Evolutionary conservation across 345 rosid species (phyloP).

Genomic region (Moricandia moricandioides): DNA sequence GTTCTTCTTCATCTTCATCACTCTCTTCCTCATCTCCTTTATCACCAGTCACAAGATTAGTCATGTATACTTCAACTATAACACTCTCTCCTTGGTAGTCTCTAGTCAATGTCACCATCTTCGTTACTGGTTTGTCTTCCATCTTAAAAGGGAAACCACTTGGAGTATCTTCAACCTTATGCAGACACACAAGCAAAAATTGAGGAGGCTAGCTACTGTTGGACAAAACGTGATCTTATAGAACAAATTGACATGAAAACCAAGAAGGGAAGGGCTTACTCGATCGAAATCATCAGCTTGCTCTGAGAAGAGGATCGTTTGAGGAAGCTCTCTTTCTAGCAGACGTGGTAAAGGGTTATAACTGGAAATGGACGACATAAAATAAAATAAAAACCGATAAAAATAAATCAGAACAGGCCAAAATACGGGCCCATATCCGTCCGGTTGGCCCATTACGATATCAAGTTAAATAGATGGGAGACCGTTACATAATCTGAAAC

Average conservation of each 20-base stretch:
- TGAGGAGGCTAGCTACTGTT: no score
- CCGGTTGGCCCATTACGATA: not conserved
- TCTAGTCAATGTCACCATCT: constrained; percentile 55
- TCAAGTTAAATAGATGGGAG: not conserved
- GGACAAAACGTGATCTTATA: no score
- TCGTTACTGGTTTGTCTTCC: constrained; percentile 67
- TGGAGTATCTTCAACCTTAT: constrained; percentile 67
- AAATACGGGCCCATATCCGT: not conserved
- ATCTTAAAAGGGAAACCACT: constrained; percentile 72
- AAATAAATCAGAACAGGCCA: not conserved
- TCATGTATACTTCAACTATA: constrained; percentile 77
- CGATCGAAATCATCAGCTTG: constrained; percentile 54
- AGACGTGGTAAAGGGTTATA: constrained; percentile 41
- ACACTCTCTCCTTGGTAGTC: constrained; percentile 68
- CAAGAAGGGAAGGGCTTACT: no score
- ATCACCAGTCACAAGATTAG: constrained; percentile 77
- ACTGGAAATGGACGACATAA: constrained; percentile 23
- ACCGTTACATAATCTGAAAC: constrained; percentile 14
- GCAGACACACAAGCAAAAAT: no score
- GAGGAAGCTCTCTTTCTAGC: constrained; percentile 37
- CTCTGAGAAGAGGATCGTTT: constrained; percentile 53
- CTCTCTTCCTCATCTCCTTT: constrained; percentile 38
- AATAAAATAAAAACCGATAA: no score
- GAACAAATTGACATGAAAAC: no score
- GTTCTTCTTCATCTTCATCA: constrained; percentile 33